phyloP scores from a whole-genome alignment of 75 land plant genomes.

The Azolla pinnata region DNA sequence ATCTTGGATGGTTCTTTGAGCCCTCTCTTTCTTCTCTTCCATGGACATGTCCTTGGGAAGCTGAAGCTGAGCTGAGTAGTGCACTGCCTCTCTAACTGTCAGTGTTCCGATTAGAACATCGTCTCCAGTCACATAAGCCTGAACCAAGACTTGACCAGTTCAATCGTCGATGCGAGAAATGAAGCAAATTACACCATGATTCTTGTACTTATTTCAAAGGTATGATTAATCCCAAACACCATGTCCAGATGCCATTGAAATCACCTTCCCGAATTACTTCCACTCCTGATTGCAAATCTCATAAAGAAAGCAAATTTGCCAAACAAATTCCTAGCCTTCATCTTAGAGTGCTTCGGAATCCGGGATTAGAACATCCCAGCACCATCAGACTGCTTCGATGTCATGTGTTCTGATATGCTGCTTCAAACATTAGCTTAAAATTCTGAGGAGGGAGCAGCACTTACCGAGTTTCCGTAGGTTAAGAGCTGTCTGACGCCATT shows the following conservation, averaged over 20 bases:
- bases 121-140: slow-evolving; percentile 18
- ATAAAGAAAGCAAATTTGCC: too few relatives aligned
- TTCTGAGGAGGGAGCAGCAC: too few relatives aligned
- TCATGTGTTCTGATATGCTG: too few relatives aligned
- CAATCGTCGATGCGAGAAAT: not conserved
- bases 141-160: not conserved
- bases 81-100: slow-evolving; percentile 11
- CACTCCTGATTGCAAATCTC: too few relatives aligned
- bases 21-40: slow-evolving; percentile 8
- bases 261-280: too few relatives aligned
- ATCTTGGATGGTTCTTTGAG: slow-evolving; percentile 10
- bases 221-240: not conserved
- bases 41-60: slow-evolving; percentile 7
- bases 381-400: not conserved
- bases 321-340: too few relatives aligned
- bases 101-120: slow-evolving; percentile 13
- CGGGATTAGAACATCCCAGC: not conserved
- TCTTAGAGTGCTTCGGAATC: too few relatives aligned
- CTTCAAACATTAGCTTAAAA: too few relatives aligned
- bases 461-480: slow-evolving; percentile 43
- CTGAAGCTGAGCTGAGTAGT: slow-evolving; percentile 12
- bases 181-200: not conserved
- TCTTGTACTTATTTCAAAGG: not conserved
- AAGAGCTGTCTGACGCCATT: slow-evolving; percentile 37
- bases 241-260: too few relatives aligned